Base-by-base conservation (phyloP, 495 filamentous ascomycete species). In the Xylaria longipes region DNA sequence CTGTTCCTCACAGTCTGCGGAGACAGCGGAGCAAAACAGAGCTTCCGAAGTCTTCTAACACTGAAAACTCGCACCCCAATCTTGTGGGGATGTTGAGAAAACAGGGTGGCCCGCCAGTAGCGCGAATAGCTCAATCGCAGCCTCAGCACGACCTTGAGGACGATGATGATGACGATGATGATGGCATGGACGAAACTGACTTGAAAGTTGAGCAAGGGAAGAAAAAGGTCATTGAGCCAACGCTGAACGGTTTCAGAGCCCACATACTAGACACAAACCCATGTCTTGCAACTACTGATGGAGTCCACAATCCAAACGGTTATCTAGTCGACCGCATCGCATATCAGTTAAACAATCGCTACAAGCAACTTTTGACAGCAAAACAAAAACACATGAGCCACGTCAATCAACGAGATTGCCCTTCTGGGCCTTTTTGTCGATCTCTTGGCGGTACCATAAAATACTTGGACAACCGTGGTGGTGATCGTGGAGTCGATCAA, bases 321-420 rank as follows among this genome's bases (percentile, higher is more conserved):
- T 93, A 88, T 76, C 82, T 98, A 73, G 87, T 95, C 22, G 91
- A 95, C n/a, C 89, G 95, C 56, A 91, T 97, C 73, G 93, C 91
- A 0, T 84, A 91, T 69, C 93, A 97, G 75, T 93, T 97, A 75
- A 82, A 90, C 46, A 85, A 88, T 64, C 89, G 95, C 48, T 97
- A 94, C 79, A 94, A 93, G 80, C 89, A 88, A 52, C 84, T 98
- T 41, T 86, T 96, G 41, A 91, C 90, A 27, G 81, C 88, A 62
- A 90, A 91, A 73, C 85, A 91, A 33, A 93, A 92, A 74, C 95
- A 97, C 76, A 79, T 88, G 0, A 83, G 86, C 63, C 86, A 85
- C 4, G 82, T 91, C 20, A 80, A 79, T 25, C 82, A 84, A 43
- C 74, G 77, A 8, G 87, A 83, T 25, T 97, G 94, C 77, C 69